Evolutionary conservation across 2,329 filamentous ascomycete species (phyloP).

Genomic region (Curvularia sp.): DNA sequence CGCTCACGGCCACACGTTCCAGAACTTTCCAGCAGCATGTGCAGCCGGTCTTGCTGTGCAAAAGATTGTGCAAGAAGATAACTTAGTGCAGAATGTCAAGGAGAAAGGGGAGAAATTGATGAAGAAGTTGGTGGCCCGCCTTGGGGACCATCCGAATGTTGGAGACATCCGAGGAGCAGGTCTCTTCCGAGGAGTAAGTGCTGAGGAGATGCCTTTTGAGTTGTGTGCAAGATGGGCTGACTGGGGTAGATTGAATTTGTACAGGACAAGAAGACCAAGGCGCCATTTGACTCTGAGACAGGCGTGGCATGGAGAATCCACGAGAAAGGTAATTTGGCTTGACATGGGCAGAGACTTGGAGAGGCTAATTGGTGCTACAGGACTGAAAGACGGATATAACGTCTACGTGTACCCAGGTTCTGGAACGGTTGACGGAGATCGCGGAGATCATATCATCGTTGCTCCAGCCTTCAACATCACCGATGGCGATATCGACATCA

Average conservation of each 20-base stretch:
- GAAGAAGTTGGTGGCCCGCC: conserved; percentile 52
- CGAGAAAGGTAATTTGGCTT: conserved; percentile 54
- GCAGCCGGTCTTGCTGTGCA: conserved; percentile 70
- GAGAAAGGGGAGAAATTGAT: conserved; percentile 61
- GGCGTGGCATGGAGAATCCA: conserved; percentile 60
- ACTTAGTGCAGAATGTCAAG: conserved; percentile 65
- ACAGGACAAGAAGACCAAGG: conserved; percentile 61
- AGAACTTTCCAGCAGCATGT: conserved; percentile 67
- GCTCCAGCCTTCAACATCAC: conserved; percentile 73
- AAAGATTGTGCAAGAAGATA: conserved; percentile 63
- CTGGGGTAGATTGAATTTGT: conserved; percentile 64
- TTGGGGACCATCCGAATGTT: conserved; percentile 60
- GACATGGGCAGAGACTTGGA: neutral
- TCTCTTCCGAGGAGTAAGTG: conserved; percentile 63
- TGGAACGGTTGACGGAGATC: conserved; percentile 65
- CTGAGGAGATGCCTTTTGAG: neutral
- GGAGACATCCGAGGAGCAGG: conserved; percentile 69
- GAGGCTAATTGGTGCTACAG: conserved; percentile 35
- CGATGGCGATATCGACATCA: conserved; percentile 62
- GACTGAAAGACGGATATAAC: conserved; percentile 54
- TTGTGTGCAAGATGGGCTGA: conserved; percentile 13
- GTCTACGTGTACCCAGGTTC: conserved; percentile 70
- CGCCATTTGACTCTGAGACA: conserved; percentile 58
- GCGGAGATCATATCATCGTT: conserved; percentile 73
- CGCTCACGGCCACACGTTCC: conserved; percentile 69